Base-by-base conservation (phyloP, 495 filamentous ascomycete species). In the Xylaria sp. region DNA sequence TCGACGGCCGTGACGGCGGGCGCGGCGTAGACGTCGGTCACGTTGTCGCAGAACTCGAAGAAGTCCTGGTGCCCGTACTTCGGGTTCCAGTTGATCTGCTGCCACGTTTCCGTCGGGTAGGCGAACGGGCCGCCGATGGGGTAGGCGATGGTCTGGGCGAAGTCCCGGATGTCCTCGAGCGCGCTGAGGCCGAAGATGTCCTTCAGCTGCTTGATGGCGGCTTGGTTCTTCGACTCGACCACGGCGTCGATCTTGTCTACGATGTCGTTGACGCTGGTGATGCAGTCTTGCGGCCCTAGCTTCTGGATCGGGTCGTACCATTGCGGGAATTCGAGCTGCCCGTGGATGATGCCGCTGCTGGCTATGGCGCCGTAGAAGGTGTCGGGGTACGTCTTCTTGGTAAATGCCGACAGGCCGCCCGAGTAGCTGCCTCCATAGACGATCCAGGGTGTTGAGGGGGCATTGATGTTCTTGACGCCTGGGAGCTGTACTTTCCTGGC, bases 31-130 rank as follows among this genome's bases (percentile, higher is more conserved):
- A 80, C 69, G 67, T 85, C 80, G 2, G 82, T 82, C 46, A 85
- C 81, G 65, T 83, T 84, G 33, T 72, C 69, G 72, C 82, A 84
- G 77, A 85, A 85, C 17, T 80, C 24, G 65, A 79, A 83, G 73
- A 85, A 85, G 69, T 85, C 80, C 29, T 74, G 67, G 61, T 72
- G 76, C 0, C 37, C 66, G 52, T 14, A 33, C 26, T 31, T 1
- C 2, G 76, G 75, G 55, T 77, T 70, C 81, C 81, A 84, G 64
- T 79, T 82, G 24, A 85, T 74, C 70, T 84, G 82, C 67, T 84
- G 82, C 82, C 81, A 85, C 3, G 83, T 84, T 40, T 78, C 72
- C 0, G 78, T 79, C 11, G 83, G 83, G 67, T 85, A 85, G 61
- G 75, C 76, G 73, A 84, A 78, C 31, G 82, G 82, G 0, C 82